phyloP scores from a whole-genome alignment of 2,329 filamentous ascomycete species.

The Mollisia scopiformis region DNA sequence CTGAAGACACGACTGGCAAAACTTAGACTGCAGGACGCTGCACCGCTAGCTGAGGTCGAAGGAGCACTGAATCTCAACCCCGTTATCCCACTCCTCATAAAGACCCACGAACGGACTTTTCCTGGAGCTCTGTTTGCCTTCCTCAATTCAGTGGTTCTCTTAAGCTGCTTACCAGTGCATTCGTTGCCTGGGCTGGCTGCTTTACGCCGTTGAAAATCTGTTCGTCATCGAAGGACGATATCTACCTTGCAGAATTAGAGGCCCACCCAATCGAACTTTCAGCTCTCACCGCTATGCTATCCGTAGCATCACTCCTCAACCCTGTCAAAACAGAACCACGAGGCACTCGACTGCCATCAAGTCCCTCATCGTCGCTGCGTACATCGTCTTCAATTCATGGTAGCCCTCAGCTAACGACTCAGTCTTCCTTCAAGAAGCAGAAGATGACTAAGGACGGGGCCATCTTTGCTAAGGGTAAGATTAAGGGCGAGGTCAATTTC shows the following conservation, averaged over 20 bases:
- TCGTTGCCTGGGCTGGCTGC: conserved; percentile 14
- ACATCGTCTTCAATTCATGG: conserved; percentile 32
- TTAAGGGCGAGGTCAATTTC: conserved; percentile 72
- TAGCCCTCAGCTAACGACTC: conserved; percentile 30
- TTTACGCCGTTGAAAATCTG: conserved; percentile 19
- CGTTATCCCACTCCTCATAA: conserved; percentile 30
- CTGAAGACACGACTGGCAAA: conserved; percentile 28
- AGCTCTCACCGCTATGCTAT: conserved; percentile 55
- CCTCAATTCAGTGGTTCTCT: conserved; percentile 27
- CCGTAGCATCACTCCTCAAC: conserved; percentile 69
- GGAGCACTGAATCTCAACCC: conserved; percentile 26
- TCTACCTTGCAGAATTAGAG: conserved; percentile 31
- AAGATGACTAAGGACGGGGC: conserved; percentile 69
- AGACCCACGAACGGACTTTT: conserved; percentile 25
- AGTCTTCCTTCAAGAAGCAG: conserved; percentile 45
- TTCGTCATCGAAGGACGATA: conserved; percentile 27
- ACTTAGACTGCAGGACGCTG: conserved; percentile 30
- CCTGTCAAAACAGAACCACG: conserved; percentile 47
- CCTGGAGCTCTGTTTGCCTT: conserved; percentile 31
- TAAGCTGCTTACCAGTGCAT: conserved; percentile 23
- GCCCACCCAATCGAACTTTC: conserved; percentile 16
- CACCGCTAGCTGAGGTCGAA: conserved; percentile 30
- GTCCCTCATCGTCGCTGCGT: conserved; percentile 36
- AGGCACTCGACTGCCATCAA: conserved; percentile 47
- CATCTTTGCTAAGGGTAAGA: conserved; percentile 61